These are phyloP conservation scores for Punica granatum DNA, from an alignment of 345 rosid species.

Conservation along the genomic window DNA sequence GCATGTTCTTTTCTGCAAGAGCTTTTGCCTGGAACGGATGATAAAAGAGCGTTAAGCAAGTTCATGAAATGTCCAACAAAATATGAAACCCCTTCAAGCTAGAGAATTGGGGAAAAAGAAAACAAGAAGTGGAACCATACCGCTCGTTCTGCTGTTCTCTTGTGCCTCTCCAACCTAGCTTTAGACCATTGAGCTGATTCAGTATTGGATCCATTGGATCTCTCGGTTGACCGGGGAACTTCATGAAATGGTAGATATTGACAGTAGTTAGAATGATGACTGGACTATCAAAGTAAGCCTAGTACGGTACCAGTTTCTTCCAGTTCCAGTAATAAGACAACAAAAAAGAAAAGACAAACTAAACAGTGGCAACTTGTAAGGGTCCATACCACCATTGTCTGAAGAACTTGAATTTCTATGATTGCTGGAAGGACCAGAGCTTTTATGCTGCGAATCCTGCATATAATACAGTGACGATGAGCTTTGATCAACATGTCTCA, in stretches of 20 bases:
- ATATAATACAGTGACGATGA: conserved; percentile 11
- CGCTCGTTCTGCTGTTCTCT: conserved; percentile 74
- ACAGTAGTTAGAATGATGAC: conserved; percentile 1
- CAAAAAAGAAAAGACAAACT: background rate
- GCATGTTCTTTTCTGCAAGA: conserved; percentile 89
- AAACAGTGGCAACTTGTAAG: background rate
- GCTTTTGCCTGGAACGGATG: conserved; percentile 70
- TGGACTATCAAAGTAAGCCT: background rate
- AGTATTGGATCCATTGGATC: conserved; percentile 28
- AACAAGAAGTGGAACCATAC: conserved; percentile 35
- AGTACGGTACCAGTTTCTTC: background rate
- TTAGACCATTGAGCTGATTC: conserved; percentile 61
- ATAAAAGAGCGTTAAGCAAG: conserved; percentile 4
- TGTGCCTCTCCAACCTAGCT: conserved; percentile 70
- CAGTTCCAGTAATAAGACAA: background rate
- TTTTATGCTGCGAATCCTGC: conserved; percentile 55
- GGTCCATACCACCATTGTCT: conserved; percentile 34
- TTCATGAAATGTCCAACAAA: conserved; percentile 11
- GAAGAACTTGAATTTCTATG: conserved; percentile 27
- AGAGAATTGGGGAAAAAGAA: background rate
- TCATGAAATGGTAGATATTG: conserved; percentile 20
- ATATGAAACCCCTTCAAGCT: background rate
- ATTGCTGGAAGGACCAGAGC: conserved; percentile 35
- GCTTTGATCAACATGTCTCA: background rate
- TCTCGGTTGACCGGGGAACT: conserved; percentile 24